Percentiles rank a stretch among this genome's conserved stretches.
phyloP scores from a whole-genome alignment of 2,329 filamentous ascomycete genomes.

The Aspergillus sp. region DNA sequence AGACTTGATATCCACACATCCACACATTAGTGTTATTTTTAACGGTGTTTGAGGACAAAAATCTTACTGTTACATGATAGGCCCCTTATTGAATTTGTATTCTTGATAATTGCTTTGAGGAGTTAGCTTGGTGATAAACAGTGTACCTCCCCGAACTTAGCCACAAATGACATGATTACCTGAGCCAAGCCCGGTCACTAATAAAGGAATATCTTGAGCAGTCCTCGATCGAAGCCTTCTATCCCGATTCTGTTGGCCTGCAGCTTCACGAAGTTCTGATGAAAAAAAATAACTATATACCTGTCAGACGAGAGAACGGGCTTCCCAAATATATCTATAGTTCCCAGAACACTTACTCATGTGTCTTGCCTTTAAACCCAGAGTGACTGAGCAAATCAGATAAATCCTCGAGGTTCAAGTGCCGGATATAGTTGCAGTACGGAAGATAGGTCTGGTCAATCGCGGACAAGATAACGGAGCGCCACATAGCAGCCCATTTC shows the following conservation, averaged over 20 bases:
- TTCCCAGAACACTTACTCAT: constrained; percentile 39
- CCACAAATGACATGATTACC: constrained; percentile 21
- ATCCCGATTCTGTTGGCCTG: constrained; percentile 13
- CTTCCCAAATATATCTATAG: constrained; percentile 1
- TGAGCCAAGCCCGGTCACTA: constrained; percentile 44
- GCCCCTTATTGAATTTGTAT: constrained; percentile 50
- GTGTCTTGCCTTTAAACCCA: constrained; percentile 53
- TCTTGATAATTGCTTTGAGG: constrained; percentile 38
- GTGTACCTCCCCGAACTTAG: no score
- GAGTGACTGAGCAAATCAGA: constrained; percentile 53
- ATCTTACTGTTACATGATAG: constrained; percentile 48
- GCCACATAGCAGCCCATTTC: constrained; percentile 61
- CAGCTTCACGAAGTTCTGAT: constrained; percentile 31
- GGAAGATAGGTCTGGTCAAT: constrained; percentile 56
- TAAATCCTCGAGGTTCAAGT: constrained; percentile 58
- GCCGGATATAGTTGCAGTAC: constrained; percentile 62
- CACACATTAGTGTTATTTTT: not conserved
- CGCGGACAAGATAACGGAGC: constrained; percentile 60
- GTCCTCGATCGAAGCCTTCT: constrained; percentile 16
- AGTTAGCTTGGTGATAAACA: constrained; percentile 3
- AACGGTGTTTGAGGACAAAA: not conserved
- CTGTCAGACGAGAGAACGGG: constrained; percentile 3
- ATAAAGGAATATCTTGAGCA: constrained; percentile 29
- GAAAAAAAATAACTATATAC: constrained; percentile 45
- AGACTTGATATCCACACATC: constrained; percentile 28